These are phyloP conservation scores for Dipteronia sinensis DNA, from an alignment of 345 rosid species.

Conservation along the genomic window DNA sequence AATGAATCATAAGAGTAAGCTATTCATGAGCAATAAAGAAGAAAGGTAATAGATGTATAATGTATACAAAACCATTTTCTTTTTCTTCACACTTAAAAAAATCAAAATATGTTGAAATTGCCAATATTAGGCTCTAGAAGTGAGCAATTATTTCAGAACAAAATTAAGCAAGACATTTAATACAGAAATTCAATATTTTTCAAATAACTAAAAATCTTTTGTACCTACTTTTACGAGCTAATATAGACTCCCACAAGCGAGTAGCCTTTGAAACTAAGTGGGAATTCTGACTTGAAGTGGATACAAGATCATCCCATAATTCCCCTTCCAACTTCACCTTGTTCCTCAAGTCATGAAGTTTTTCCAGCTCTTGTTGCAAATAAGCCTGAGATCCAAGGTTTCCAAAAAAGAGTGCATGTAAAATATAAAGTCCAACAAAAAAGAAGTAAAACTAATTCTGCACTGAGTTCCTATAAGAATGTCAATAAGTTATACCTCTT, in stretches of 20 bases:
- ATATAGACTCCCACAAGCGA: conserved; percentile 91
- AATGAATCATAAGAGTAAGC: background rate
- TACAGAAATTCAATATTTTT: background rate
- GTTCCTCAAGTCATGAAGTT: conserved; percentile 89
- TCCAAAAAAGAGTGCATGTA: conserved; percentile 17
- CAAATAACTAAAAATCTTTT: background rate
- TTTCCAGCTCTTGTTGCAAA: conserved; percentile 97
- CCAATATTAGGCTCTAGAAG: no score
- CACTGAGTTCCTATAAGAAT: background rate
- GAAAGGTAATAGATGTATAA: background rate
- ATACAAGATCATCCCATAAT: conserved; percentile 95
- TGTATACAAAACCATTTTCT: background rate
- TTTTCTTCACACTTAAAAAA: background rate
- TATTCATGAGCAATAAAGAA: background rate
- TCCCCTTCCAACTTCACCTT: conserved; percentile 99
- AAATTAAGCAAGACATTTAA: no score
- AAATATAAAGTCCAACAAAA: background rate
- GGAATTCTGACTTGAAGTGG: conserved; percentile 94
- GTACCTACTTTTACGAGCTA: conserved; percentile 82
- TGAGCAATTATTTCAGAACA: no score
- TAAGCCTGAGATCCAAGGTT: conserved; percentile 75
- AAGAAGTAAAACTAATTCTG: conserved; percentile 1
- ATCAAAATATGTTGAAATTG: background rate
- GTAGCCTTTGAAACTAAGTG: conserved; percentile 94
- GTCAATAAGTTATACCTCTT: conserved; percentile 64